These are phyloP conservation scores for Coemansia sp. DNA, from an alignment of 192 early-diverging fungal genomes.

Conservation along the genomic window DNA sequence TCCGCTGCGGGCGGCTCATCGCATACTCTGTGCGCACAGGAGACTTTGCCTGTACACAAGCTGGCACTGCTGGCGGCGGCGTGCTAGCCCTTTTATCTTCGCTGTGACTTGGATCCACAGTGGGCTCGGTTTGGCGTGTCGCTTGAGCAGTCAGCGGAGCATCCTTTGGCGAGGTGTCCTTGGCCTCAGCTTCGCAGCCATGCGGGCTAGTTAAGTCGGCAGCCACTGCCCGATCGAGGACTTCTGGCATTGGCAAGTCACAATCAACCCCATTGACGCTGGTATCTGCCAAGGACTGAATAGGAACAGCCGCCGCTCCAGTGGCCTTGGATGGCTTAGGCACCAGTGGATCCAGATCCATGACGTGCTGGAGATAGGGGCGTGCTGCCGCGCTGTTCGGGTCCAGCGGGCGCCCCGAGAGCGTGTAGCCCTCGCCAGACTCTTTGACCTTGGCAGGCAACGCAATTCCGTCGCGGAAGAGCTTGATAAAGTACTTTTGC, in stretches of 20 bases:
- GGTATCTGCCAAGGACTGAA: not conserved
- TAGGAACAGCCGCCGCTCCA: not conserved
- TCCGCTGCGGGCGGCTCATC: conserved; percentile 51
- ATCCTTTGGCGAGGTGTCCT: not conserved
- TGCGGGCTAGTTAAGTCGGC: not conserved
- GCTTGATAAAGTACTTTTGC: conserved; percentile 90
- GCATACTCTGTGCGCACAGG: conserved; percentile 50
- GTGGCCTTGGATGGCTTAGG: conserved; percentile 2
- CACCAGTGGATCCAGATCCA: conserved; percentile 44
- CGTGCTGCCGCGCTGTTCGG: conserved; percentile 83
- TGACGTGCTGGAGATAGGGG: conserved; percentile 65
- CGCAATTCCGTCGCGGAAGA: conserved; percentile 77
- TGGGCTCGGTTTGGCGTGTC: not conserved
- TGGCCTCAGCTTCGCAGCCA: not conserved
- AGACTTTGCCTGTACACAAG: conserved; percentile 1
- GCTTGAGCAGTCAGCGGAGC: not conserved
- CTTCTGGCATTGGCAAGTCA: not conserved
- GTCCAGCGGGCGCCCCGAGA: conserved; percentile 83
- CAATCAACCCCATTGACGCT: not conserved
- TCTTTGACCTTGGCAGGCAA: conserved; percentile 77
- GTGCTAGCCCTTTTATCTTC: not conserved
- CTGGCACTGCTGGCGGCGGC: not conserved
- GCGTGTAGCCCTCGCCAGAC: conserved; percentile 73
- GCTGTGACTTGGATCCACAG: not conserved
- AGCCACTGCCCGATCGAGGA: not conserved